Conservation (phyloP, 2,329 filamentous ascomycete genomes). For the Colletotrichum sp. region DNA sequence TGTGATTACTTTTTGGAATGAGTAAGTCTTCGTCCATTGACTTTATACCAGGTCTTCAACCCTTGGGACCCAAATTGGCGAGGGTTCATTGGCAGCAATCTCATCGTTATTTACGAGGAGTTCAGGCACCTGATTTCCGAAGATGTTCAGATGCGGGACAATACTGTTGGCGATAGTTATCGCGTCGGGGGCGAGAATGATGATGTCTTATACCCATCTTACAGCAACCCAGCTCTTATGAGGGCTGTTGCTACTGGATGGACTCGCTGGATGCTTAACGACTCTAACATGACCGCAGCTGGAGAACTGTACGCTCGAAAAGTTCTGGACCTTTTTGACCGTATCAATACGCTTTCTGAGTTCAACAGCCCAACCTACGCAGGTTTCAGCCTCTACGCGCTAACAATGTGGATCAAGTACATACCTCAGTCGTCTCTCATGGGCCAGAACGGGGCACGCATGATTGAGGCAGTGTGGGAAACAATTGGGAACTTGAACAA, state of each 20-base stretch:
- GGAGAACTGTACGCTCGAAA: conserved; percentile 63
- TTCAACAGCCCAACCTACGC: conserved; percentile 57
- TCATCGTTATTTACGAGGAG: conserved; percentile 65
- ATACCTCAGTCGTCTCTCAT: conserved; percentile 56
- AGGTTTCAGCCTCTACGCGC: conserved; percentile 62
- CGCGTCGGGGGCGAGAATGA: conserved; percentile 55
- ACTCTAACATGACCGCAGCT: conserved; percentile 62
- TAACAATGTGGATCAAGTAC: conserved; percentile 66
- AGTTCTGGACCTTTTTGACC: conserved; percentile 61
- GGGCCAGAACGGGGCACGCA: conserved; percentile 51
- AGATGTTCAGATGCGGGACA: conserved; percentile 45
- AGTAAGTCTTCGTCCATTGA: background rate
- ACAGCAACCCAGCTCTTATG: conserved; percentile 54
- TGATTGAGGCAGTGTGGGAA: conserved; percentile 60
- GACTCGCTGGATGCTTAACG: conserved; percentile 57
- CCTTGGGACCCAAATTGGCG: conserved; percentile 70
- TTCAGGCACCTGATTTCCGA: conserved; percentile 50
- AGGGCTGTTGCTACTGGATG: conserved; percentile 64
- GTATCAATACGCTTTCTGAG: conserved; percentile 54
- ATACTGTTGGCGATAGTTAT: conserved; percentile 63
- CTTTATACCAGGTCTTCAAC: conserved; percentile 49
- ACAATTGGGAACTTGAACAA: conserved; percentile 59
- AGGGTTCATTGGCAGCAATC: conserved; percentile 63
- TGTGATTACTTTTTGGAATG: background rate
- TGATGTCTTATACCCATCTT: conserved; percentile 47